These are phyloP conservation scores for Crotalaria pallida DNA, from an alignment of 306 rosid genomes.

Conservation along the genomic window DNA sequence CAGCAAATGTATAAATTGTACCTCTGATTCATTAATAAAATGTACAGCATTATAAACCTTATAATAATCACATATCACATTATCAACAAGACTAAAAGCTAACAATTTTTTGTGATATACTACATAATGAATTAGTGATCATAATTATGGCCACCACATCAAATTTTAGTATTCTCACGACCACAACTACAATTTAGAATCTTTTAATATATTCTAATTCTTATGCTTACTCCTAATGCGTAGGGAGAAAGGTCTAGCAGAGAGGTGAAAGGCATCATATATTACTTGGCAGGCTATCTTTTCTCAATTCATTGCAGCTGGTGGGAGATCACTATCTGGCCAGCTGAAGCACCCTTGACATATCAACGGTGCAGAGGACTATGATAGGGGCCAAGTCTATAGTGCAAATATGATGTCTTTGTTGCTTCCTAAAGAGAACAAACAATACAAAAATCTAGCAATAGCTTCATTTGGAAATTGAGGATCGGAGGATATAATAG, in stretches of 20 bases:
- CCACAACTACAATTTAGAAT: no score
- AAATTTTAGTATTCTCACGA: no score
- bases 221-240: no score
- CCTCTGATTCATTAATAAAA: no score
- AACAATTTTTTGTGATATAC: no score
- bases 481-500: neutral
- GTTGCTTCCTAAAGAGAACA: constrained; percentile 24
- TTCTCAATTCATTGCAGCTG: constrained; percentile 23
- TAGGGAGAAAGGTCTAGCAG: neutral
- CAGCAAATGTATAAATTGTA: no score
- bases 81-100: no score
- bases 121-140: no score
- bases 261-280: constrained; percentile 12
- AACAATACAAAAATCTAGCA: constrained; percentile 1
- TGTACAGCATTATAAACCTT: no score
- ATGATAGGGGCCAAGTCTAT: constrained; percentile 4
- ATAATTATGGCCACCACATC: no score
- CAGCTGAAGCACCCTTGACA: constrained; percentile 30
- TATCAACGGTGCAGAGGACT: constrained; percentile 23
- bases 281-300: neutral
- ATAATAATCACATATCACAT: no score
- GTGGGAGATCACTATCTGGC: constrained; percentile 29
- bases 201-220: no score
- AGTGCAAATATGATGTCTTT: constrained; percentile 21
- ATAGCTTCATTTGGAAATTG: constrained; percentile 16